Evolutionary conservation across 805 yeast species (phyloP).

Genomic region (Kluyveromyces aestuarii): DNA sequence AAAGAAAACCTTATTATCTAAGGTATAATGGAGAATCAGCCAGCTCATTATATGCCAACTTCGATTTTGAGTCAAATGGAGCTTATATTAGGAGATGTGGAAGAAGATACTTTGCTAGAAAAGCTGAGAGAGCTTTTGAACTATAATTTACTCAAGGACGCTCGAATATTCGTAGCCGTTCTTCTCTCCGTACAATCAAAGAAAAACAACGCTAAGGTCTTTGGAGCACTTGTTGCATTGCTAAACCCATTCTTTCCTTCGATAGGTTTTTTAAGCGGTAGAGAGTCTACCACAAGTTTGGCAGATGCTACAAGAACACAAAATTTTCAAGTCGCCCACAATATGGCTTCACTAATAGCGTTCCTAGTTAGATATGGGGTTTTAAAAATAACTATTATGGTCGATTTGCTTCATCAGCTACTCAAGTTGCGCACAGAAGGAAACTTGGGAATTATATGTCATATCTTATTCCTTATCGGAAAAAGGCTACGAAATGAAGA

Average conservation of each 20-base stretch:
- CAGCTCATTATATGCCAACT: background rate
- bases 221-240: slow-evolving; percentile 49
- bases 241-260: slow-evolving; percentile 61
- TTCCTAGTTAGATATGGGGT: slow-evolving; percentile 58
- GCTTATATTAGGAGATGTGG: background rate
- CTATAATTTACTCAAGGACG: slow-evolving; percentile 50
- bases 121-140: slow-evolving; percentile 43
- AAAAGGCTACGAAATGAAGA: slow-evolving; percentile 36
- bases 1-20: background rate
- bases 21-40: background rate
- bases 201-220: slow-evolving; percentile 36
- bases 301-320: slow-evolving; percentile 41
- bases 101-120: slow-evolving; percentile 36
- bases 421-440: slow-evolving; percentile 42
- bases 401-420: slow-evolving; percentile 45
- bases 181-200: slow-evolving; percentile 45
- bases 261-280: slow-evolving; percentile 48
- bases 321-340: slow-evolving; percentile 36
- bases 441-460: slow-evolving; percentile 46
- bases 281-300: slow-evolving; percentile 50
- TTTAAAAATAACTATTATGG: slow-evolving; percentile 40
- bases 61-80: background rate
- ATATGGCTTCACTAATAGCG: slow-evolving; percentile 43
- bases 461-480: slow-evolving; percentile 46
- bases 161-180: slow-evolving; percentile 50